Percentiles rank a stretch among this genome's conserved stretches.
Conservation (phyloP, 1,284 basidiomycete genomes). For the Apiotrichum mycotoxinovorans region DNA sequence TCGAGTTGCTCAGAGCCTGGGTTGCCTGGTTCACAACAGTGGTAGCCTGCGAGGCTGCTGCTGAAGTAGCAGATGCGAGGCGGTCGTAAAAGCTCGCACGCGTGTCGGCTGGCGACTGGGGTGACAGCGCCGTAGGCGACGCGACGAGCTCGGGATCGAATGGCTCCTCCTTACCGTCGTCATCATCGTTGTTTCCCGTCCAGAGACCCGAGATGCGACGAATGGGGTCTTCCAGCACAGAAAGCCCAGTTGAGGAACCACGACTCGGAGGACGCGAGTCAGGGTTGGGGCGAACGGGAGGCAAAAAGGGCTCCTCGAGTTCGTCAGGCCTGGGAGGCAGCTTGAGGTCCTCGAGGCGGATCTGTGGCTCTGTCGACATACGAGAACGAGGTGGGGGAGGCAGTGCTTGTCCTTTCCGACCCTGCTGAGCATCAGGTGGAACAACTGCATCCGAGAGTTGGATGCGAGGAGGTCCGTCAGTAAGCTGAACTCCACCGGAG, state of each 20-base stretch:
- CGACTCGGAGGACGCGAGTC: constrained; percentile 9
- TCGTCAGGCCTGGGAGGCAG: constrained; percentile 40
- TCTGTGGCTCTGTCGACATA: neutral
- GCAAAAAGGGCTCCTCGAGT: constrained; percentile 22
- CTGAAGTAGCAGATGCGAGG: constrained; percentile 8
- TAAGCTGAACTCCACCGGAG: neutral
- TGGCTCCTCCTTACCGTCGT: constrained; percentile 24
- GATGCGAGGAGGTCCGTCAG: neutral
- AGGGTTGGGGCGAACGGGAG: neutral
- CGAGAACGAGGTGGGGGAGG: neutral
- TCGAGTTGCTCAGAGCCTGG: neutral
- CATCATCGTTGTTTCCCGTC: constrained; percentile 7
- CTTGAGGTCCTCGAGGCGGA: constrained; percentile 9
- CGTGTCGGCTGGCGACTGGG: neutral
- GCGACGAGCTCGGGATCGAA: constrained; percentile 32
- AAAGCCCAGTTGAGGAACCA: constrained; percentile 10
- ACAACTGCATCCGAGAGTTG: neutral
- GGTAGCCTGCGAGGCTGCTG: neutral
- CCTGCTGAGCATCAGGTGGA: neutral
- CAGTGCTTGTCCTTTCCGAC: neutral
- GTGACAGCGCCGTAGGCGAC: neutral
- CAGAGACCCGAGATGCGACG: constrained; percentile 36
- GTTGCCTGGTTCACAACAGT: constrained; percentile 4
- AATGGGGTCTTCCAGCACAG: constrained; percentile 32
- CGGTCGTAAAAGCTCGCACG: constrained; percentile 17